These are phyloP conservation scores for Botryotinia globosa DNA, from an alignment of 2,329 filamentous ascomycete genomes.

Conservation along the genomic window DNA sequence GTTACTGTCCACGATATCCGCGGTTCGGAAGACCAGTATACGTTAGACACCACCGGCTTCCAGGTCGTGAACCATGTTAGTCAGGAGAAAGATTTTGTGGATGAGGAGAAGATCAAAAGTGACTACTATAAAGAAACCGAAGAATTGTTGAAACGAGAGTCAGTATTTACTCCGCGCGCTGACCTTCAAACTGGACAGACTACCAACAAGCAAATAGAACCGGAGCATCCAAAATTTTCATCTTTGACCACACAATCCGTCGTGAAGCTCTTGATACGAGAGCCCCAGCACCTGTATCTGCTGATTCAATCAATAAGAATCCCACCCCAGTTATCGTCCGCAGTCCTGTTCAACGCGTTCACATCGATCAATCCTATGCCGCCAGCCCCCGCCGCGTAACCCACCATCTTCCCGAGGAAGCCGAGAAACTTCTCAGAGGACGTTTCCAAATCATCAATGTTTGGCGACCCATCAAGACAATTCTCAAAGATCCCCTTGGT, in stretches of 20 bases:
- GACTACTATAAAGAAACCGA: conserved; percentile 41
- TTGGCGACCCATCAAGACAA: conserved; percentile 51
- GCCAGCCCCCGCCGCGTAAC: conserved; percentile 44
- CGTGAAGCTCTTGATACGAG: conserved; percentile 37
- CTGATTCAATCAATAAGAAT: neutral
- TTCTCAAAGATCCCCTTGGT: conserved; percentile 53
- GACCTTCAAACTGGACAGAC: neutral
- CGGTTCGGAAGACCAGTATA: conserved; percentile 44
- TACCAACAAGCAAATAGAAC: conserved; percentile 44
- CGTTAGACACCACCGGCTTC: conserved; percentile 43
- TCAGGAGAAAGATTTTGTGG: conserved; percentile 39
- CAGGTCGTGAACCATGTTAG: conserved; percentile 40
- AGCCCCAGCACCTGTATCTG: neutral
- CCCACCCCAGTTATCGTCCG: conserved; percentile 34
- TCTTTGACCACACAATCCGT: conserved; percentile 64
- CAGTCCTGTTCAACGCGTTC: conserved; percentile 50
- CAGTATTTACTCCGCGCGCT: conserved; percentile 1
- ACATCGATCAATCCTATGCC: conserved; percentile 56
- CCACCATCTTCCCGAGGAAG: conserved; percentile 47
- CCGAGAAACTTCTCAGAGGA: conserved; percentile 44
- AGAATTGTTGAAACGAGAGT: conserved; percentile 39
- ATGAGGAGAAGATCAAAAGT: conserved; percentile 40
- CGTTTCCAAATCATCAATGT: conserved; percentile 55
- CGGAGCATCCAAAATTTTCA: conserved; percentile 54
- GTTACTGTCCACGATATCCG: conserved; percentile 43